A percentile compares a stretch with the other conserved stretches of the same genome.
Evolutionary conservation across 495 filamentous ascomycete genomes (phyloP).

Genomic region (Penicilliopsis zonata): DNA sequence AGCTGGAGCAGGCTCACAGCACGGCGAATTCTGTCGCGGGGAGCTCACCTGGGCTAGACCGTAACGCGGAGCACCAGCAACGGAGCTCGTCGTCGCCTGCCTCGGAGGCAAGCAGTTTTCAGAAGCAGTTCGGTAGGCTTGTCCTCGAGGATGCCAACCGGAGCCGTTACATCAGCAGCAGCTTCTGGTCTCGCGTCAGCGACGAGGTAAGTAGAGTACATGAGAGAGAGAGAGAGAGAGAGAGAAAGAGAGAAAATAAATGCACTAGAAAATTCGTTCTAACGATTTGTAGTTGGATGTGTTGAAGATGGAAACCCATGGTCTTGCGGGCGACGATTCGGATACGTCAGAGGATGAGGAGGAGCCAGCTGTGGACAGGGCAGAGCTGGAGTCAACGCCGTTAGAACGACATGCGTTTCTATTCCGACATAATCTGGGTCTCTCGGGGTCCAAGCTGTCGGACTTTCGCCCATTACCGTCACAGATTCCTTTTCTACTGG

Average conservation of each 20-base stretch:
- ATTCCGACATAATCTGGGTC: constrained; percentile 32
- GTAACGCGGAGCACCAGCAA: constrained; percentile 8
- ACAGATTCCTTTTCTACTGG: constrained; percentile 38
- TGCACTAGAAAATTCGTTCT: constrained; percentile 1
- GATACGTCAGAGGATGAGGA: constrained; percentile 32
- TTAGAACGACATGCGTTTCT: constrained; percentile 43
- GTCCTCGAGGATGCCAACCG: constrained; percentile 26
- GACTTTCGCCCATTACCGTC: constrained; percentile 39
- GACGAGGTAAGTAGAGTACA: constrained; percentile 33
- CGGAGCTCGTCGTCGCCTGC: constrained; percentile 1
- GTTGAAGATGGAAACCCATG: constrained; percentile 25
- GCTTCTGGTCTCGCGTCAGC: constrained; percentile 41
- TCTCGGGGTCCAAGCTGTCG: constrained; percentile 17
- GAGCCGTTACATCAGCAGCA: constrained; percentile 37
- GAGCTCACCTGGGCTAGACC: constrained; percentile 6
- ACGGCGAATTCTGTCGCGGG: constrained; percentile 8
- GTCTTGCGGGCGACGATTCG: constrained; percentile 14
- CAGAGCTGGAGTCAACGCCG: constrained; percentile 24
- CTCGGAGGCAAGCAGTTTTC: constrained; percentile 7
- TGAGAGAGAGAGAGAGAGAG: too few relatives aligned
- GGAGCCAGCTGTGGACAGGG: constrained; percentile 20
- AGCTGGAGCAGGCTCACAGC: constrained; percentile 32
- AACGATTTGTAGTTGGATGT: constrained; percentile 21
- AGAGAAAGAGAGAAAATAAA: neutral
- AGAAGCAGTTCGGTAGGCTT: constrained; percentile 27